phyloP scores from a whole-genome alignment of 2,329 filamentous ascomycete species.

The Fusarium ramigenum region DNA sequence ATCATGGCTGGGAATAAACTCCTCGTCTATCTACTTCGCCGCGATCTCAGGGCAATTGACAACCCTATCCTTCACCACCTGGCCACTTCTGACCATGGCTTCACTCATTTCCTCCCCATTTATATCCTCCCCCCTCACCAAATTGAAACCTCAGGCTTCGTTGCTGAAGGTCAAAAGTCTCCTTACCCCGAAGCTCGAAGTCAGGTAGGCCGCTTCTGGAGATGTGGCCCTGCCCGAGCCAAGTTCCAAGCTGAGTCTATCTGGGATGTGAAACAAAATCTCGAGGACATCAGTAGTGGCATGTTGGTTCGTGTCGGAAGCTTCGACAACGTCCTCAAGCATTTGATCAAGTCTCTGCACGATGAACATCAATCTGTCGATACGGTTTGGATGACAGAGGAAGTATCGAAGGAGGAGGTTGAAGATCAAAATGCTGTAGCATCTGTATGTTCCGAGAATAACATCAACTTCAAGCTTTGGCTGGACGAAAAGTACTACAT shows the following conservation, averaged over 20 bases:
- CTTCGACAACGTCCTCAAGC: slow-evolving; percentile 65
- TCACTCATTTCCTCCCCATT: slow-evolving; percentile 76
- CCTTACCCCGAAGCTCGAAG: slow-evolving; percentile 77
- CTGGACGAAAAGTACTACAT: slow-evolving; percentile 81
- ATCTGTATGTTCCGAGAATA: slow-evolving; percentile 60
- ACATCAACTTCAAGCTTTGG: slow-evolving; percentile 71
- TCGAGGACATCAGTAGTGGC: slow-evolving; percentile 68
- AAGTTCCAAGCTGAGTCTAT: slow-evolving; percentile 78
- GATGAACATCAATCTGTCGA: slow-evolving; percentile 58
- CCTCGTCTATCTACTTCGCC: slow-evolving; percentile 76
- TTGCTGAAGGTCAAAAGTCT: slow-evolving; percentile 62
- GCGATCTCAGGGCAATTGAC: slow-evolving; percentile 77
- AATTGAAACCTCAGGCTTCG: slow-evolving; percentile 78
- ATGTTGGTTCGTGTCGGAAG: slow-evolving; percentile 72
- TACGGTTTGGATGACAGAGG: slow-evolving; percentile 78
- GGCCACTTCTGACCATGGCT: slow-evolving; percentile 60
- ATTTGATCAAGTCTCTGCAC: slow-evolving; percentile 62
- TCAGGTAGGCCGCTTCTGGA: slow-evolving; percentile 72
- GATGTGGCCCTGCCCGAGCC: slow-evolving; percentile 76
- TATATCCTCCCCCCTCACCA: slow-evolving; percentile 76
- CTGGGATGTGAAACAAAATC: slow-evolving; percentile 73
- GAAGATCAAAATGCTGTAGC: slow-evolving; percentile 68
- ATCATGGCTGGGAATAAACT: slow-evolving; percentile 57
- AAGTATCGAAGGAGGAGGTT: slow-evolving; percentile 75
- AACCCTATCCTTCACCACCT: slow-evolving; percentile 76